Base-by-base conservation (phyloP, 495 filamentous ascomycete genomes). In the Penicillium malachiteum region DNA sequence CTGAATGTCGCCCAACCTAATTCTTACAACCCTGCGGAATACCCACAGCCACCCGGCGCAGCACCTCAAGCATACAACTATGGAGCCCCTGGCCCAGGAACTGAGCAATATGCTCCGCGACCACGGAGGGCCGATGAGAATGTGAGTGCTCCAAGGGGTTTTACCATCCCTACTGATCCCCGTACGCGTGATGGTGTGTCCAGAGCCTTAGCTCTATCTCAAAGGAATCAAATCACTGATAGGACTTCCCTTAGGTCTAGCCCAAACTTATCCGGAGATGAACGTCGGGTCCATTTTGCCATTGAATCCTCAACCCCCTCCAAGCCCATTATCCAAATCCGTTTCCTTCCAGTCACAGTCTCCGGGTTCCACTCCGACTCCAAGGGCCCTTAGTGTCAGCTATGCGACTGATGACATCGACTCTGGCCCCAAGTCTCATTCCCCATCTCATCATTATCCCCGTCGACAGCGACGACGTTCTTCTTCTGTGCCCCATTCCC, bases 61-160 rank as follows among this genome's bases (percentile, higher is more conserved):
- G 68, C 59, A 12, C 75, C 76, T 4, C 76, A 77, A 59, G 66
- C 72, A 8, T 79, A 75, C 47, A 66, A 66, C 32, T 80, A 79
- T 53, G 71, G 74, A 11, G 68, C 71, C 50, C 68, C 67, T 18
- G 63, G 57, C 30, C 58, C 71, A 38, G 74, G 63, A 35, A 64
- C 71, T 16, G 73, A 77, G 49, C 60, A 71, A 3, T 81, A 78
- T 51, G 68, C 69, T 38, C 66, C 70, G 31, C 71, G 72, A 59
- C 65, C 76, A 31, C 73, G 75, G 47, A 69, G 77, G 62, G 74
- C 69, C 54, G 78, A 82, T 68, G 78, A 81, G 61, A 82, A 80
- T 79, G 80, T 82, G 78, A 82, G 79, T 78, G 64, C 70, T 58
- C 64, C 67, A 60, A 56, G 58, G 60, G 71, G 68, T 62, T 67